Evolutionary conservation across 805 yeast genomes (phyloP).

Genomic region (Kodamaea fukazawae): DNA sequence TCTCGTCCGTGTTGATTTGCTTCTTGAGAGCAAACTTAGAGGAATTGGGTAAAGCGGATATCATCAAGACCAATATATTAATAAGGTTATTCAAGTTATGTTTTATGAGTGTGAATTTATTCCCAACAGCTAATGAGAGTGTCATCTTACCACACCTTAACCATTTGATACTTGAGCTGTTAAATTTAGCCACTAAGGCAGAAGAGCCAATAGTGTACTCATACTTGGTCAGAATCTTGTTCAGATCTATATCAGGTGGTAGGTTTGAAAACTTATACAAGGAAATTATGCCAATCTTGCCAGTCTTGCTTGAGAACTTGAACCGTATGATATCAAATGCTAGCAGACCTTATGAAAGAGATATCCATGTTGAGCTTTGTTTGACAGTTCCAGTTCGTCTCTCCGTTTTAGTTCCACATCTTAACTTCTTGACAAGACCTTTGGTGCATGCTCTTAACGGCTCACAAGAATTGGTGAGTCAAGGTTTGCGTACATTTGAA

Average conservation of each 20-base stretch:
- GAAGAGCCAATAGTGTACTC: slow-evolving; percentile 91
- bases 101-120: slow-evolving; percentile 92
- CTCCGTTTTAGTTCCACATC: slow-evolving; percentile 89
- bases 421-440: slow-evolving; percentile 86
- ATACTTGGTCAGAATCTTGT: slow-evolving; percentile 80
- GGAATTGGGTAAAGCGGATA: slow-evolving; percentile 77
- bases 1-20: slow-evolving; percentile 76
- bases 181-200: slow-evolving; percentile 76
- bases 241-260: slow-evolving; percentile 96
- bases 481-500: slow-evolving; percentile 92
- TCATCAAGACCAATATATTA: slow-evolving; percentile 72
- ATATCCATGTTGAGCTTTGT: slow-evolving; percentile 91
- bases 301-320: slow-evolving; percentile 78
- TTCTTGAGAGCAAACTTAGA: slow-evolving; percentile 75
- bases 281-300: slow-evolving; percentile 87
- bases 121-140: slow-evolving; percentile 82
- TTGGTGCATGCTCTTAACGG: slow-evolving; percentile 88
- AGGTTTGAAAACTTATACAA: slow-evolving; percentile 90
- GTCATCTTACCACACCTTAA: slow-evolving; percentile 87
- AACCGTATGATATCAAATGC: slow-evolving; percentile 82
- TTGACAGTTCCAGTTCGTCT: slow-evolving; percentile 93
- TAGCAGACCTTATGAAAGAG: slow-evolving; percentile 84
- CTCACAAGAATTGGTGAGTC: slow-evolving; percentile 85
- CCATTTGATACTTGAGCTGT: slow-evolving; percentile 74
- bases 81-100: slow-evolving; percentile 87